Evolutionary conservation across 139 green algal genomes (phyloP).

Genomic region (Micromonas commoda): DNA sequence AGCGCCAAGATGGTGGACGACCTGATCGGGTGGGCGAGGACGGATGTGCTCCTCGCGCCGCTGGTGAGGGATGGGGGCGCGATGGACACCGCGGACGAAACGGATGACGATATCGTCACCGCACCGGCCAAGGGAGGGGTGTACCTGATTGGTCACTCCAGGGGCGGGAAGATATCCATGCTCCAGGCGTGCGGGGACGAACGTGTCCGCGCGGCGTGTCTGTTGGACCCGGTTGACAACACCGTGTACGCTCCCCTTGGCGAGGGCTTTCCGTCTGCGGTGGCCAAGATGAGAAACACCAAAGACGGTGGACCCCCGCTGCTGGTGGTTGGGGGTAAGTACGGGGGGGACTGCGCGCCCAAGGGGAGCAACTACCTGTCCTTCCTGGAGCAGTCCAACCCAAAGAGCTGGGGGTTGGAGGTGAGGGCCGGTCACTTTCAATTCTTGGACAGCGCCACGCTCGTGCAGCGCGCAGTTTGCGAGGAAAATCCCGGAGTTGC

Average conservation of each 20-base stretch:
- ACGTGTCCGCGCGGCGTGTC: conserved; percentile 58
- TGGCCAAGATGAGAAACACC: neutral
- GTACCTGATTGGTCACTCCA: conserved; percentile 44
- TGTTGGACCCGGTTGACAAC: conserved; percentile 86
- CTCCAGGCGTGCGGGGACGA: conserved; percentile 59
- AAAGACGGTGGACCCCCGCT: neutral
- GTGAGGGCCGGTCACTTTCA: conserved; percentile 17
- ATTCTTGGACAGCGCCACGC: conserved; percentile 4
- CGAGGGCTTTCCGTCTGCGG: conserved; percentile 27
- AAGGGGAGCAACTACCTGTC: neutral
- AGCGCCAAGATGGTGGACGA: conserved; percentile 49
- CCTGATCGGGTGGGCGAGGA: conserved; percentile 54
- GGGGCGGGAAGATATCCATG: conserved; percentile 73
- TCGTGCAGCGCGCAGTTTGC: conserved; percentile 9
- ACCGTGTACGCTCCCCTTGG: conserved; percentile 46
- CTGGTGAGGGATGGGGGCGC: conserved; percentile 42
- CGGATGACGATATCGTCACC: neutral
- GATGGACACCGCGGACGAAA: neutral
- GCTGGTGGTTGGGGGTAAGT: neutral
- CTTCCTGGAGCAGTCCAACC: neutral
- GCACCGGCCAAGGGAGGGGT: conserved; percentile 7
- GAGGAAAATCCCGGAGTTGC: neutral
- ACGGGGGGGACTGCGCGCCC: conserved; percentile 17
- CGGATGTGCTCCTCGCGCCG: conserved; percentile 48
- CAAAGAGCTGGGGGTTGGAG: neutral